phyloP scores from a whole-genome alignment of 1,284 basidiomycete genomes.

The Golubevia pallescens region DNA sequence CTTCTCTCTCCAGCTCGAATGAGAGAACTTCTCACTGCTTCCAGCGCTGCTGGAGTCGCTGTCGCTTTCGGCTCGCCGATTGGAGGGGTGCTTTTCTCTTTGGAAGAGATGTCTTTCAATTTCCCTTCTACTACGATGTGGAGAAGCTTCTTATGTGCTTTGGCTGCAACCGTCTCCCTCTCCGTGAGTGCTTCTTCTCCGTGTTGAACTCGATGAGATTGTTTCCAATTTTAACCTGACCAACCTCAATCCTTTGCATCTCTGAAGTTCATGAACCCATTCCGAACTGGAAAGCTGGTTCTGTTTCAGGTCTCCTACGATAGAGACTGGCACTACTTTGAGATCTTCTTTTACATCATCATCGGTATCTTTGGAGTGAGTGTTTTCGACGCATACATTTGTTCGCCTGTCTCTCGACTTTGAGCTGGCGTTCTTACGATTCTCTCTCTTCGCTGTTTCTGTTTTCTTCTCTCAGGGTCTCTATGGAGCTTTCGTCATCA shows the following conservation, averaged over 20 bases:
- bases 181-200: slow-evolving; percentile 71
- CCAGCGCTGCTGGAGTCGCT: slow-evolving; percentile 94
- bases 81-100: slow-evolving; percentile 89
- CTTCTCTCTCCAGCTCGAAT: slow-evolving; percentile 75
- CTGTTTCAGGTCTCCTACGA: slow-evolving; percentile 97
- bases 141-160: slow-evolving; percentile 93
- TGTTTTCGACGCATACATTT: no score
- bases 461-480: slow-evolving; percentile 69
- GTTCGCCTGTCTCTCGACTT: no score
- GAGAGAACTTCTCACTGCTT: slow-evolving; percentile 91
- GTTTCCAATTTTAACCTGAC: neutral
- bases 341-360: slow-evolving; percentile 91
- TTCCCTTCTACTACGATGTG: slow-evolving; percentile 99
- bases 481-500: slow-evolving; percentile 95
- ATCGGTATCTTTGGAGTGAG: slow-evolving; percentile 84
- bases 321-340: slow-evolving; percentile 98
- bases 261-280: slow-evolving; percentile 90
- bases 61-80: slow-evolving; percentile 98
- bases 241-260: neutral
- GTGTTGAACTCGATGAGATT: neutral
- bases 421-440: neutral
- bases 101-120: slow-evolving; percentile 92
- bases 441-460: slow-evolving; percentile 5
- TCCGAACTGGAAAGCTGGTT: slow-evolving; percentile 95
- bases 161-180: slow-evolving; percentile 93